Percentiles rank a stretch among this genome's conserved stretches.
Conservation (phyloP, 768 basidiomycete genomes). For the Saitozyma sp. region DNA sequence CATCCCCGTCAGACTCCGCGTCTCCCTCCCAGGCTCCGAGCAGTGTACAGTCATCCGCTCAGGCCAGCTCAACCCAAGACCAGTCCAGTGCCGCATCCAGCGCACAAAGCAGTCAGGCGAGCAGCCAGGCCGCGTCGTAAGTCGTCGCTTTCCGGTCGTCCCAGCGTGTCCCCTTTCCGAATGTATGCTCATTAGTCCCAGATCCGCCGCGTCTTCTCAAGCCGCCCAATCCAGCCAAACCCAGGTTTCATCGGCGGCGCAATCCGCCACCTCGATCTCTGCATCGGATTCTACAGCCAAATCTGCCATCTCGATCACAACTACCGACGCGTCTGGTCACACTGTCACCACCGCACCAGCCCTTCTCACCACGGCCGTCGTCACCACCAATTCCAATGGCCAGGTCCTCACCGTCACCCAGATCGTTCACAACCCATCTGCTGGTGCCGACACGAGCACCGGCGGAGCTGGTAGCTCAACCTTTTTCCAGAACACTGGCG, state of each 20-base stretch:
- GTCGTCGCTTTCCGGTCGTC: background rate
- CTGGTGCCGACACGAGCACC: slow-evolving; percentile 24
- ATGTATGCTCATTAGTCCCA: too few species aligned
- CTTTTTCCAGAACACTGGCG: slow-evolving; percentile 76
- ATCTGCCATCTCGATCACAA: slow-evolving; percentile 34
- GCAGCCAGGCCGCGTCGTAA: background rate
- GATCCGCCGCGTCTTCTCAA: too few species aligned
- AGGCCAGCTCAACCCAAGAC: too few species aligned
- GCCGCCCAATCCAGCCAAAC: background rate
- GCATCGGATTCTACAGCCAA: slow-evolving; percentile 20
- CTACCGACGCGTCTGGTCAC: slow-evolving; percentile 39
- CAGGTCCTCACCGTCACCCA: slow-evolving; percentile 49
- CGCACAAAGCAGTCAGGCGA: too few species aligned
- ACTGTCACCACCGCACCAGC: slow-evolving; percentile 45
- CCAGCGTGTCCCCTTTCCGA: too few species aligned
- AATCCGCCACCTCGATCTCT: slow-evolving; percentile 4
- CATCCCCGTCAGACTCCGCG: slow-evolving; percentile 4
- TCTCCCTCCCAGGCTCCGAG: slow-evolving; percentile 3
- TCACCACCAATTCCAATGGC: slow-evolving; percentile 43
- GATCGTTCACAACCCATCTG: slow-evolving; percentile 49
- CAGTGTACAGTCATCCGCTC: too few species aligned
- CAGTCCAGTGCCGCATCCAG: too few species aligned
- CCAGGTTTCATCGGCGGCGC: slow-evolving; percentile 8
- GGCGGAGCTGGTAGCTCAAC: slow-evolving; percentile 1
- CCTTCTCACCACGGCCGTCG: slow-evolving; percentile 37